phyloP scores from a whole-genome alignment of 2,329 filamentous ascomycete genomes.

The Calonectria multiphialidica region DNA sequence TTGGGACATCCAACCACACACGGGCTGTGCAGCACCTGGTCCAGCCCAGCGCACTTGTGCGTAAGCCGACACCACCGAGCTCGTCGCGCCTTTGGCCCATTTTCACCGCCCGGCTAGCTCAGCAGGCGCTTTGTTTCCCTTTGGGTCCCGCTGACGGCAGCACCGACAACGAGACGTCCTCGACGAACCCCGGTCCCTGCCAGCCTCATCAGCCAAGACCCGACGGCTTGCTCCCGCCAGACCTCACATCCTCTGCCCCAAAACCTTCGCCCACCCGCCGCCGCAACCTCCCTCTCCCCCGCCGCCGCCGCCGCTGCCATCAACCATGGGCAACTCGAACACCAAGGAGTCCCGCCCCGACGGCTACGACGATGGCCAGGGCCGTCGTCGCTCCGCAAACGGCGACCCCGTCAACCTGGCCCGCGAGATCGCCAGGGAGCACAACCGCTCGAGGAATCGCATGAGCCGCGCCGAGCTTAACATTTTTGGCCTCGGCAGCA shows the following conservation, averaged over 20 bases:
- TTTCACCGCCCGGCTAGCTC: slow-evolving; percentile 14
- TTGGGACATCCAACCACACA: slow-evolving; percentile 40
- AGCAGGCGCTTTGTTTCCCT: background rate
- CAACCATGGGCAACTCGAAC: slow-evolving; percentile 54
- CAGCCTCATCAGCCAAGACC: slow-evolving; percentile 18
- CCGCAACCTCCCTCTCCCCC: slow-evolving; percentile 3
- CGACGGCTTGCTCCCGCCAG: slow-evolving; percentile 8
- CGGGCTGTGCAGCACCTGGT: slow-evolving; percentile 30
- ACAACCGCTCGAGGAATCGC: slow-evolving; percentile 41
- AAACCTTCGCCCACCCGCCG: slow-evolving; percentile 14
- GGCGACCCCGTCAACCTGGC: slow-evolving; percentile 35
- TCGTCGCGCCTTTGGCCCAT: slow-evolving; percentile 3
- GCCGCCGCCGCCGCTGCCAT: slow-evolving; percentile 1
- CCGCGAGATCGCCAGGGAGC: slow-evolving; percentile 37
- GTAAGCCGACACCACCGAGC: slow-evolving; percentile 20
- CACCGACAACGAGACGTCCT: slow-evolving; percentile 15
- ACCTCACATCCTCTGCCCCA: slow-evolving; percentile 17
- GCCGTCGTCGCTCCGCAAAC: slow-evolving; percentile 37
- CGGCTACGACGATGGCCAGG: slow-evolving; percentile 36
- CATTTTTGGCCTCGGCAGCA: slow-evolving; percentile 57
- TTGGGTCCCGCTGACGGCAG: slow-evolving; percentile 16
- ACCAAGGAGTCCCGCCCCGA: slow-evolving; percentile 54
- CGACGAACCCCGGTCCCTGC: slow-evolving; percentile 25
- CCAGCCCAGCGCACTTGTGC: slow-evolving; percentile 26
- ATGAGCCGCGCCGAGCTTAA: slow-evolving; percentile 60